Evolutionary conservation across 1,139 yeast species (phyloP).

Genomic region (Pichia inconspicua): DNA sequence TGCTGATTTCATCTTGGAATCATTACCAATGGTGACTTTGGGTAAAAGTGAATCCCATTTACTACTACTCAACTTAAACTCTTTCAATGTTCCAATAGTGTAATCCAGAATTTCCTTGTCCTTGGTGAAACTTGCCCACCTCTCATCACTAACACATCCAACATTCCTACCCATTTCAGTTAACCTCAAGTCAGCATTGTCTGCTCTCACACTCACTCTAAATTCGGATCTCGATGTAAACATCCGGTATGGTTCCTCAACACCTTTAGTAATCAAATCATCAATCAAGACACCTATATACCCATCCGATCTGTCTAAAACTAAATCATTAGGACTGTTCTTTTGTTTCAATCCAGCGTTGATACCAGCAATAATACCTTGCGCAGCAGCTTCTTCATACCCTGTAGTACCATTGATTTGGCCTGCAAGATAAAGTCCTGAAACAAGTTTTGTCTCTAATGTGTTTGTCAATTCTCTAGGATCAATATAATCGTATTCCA

Average conservation of each 20-base stretch:
- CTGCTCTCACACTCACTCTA: constrained; percentile 81
- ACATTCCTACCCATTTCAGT: constrained; percentile 58
- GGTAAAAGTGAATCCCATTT: constrained; percentile 48
- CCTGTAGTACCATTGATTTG: constrained; percentile 99
- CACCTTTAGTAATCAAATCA: constrained; percentile 91
- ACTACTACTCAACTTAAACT: constrained; percentile 42
- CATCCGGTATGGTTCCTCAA: constrained; percentile 96
- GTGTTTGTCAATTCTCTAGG: constrained; percentile 79
- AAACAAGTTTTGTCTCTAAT: constrained; percentile 71
- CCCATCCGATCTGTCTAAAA: constrained; percentile 70
- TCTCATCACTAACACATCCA: constrained; percentile 59
- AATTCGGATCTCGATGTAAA: constrained; percentile 94
- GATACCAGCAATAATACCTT: constrained; percentile 91
- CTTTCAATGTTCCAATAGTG: constrained; percentile 39
- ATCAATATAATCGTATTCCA: constrained; percentile 92
- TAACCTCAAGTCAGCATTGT: constrained; percentile 83
- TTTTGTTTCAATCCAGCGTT: constrained; percentile 64
- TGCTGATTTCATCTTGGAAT: constrained; percentile 42
- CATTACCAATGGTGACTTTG: constrained; percentile 30
- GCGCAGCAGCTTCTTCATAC: constrained; percentile 97
- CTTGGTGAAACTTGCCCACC: constrained; percentile 44
- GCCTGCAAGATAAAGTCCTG: constrained; percentile 85
- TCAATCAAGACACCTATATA: constrained; percentile 89
- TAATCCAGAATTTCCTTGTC: constrained; percentile 43
- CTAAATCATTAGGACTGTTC: constrained; percentile 37